Evolutionary conservation across 2,329 filamentous ascomycete genomes (phyloP).

Genomic region (Sporothrix dimorphospora): DNA sequence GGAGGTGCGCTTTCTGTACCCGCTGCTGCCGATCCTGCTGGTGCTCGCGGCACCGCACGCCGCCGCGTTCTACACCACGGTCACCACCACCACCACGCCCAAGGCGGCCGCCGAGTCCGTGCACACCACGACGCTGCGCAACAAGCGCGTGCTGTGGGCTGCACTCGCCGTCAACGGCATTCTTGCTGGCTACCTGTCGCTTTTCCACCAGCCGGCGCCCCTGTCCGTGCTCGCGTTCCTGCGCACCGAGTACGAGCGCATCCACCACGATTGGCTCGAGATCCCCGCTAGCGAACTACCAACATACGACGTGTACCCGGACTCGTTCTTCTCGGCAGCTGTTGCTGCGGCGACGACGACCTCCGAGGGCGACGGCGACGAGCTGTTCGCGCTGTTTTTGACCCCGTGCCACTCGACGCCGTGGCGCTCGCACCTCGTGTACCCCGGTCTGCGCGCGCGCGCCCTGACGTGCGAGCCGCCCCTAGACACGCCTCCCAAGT

Average conservation of each 20-base stretch:
- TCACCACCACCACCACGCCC: slow-evolving; percentile 9
- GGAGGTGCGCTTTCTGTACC: slow-evolving; percentile 96
- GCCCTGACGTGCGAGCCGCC: slow-evolving; percentile 91
- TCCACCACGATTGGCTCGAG: slow-evolving; percentile 51
- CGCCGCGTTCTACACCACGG: slow-evolving; percentile 63
- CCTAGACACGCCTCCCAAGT: slow-evolving; percentile 63
- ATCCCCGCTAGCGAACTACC: slow-evolving; percentile 37
- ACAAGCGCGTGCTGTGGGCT: slow-evolving; percentile 58
- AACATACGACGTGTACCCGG: slow-evolving; percentile 39
- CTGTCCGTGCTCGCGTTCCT: slow-evolving; percentile 75
- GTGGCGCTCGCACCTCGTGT: slow-evolving; percentile 85
- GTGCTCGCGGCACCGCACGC: slow-evolving; percentile 73
- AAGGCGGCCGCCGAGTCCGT: slow-evolving; percentile 36
- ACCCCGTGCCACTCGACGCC: slow-evolving; percentile 97
- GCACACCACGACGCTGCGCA: slow-evolving; percentile 45
- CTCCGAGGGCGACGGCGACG: slow-evolving; percentile 39
- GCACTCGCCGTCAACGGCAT: slow-evolving; percentile 68
- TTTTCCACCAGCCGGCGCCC: slow-evolving; percentile 79
- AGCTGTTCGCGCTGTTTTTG: slow-evolving; percentile 75
- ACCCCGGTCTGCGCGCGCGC: slow-evolving; percentile 75
- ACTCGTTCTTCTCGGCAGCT: slow-evolving; percentile 34
- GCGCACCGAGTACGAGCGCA: slow-evolving; percentile 69
- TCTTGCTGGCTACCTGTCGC: slow-evolving; percentile 74
- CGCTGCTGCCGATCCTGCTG: slow-evolving; percentile 84
- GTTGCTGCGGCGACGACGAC: slow-evolving; percentile 8